These are phyloP conservation scores for Circinella umbellata DNA, from an alignment of 371 early-diverging fungal genomes.

Conservation along the genomic window DNA sequence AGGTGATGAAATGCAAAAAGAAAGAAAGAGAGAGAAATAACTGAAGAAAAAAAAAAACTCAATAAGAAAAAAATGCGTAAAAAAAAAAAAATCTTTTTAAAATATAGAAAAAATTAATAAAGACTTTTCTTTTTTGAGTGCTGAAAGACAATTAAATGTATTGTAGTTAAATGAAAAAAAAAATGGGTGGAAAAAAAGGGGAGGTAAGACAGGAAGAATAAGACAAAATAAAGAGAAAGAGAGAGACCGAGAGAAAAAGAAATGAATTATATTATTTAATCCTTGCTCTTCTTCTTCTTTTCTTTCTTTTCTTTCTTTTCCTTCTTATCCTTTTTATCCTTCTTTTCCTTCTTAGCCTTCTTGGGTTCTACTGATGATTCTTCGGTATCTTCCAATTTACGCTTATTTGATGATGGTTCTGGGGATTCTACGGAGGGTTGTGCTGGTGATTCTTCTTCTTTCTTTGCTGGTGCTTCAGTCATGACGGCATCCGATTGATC, in stretches of 20 bases:
- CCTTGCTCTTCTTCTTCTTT: slow-evolving; percentile 48
- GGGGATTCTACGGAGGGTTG: slow-evolving; percentile 7
- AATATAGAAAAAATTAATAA: no score
- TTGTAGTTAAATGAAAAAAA: no score
- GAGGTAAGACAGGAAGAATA: no score
- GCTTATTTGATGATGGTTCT: slow-evolving; percentile 44
- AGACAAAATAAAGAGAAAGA: no score
- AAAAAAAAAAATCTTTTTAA: no score
- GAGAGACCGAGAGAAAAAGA: no score
- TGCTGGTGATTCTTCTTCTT: neutral
- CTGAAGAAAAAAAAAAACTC: no score
- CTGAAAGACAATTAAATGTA: no score
- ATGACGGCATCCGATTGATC: slow-evolving; percentile 42
- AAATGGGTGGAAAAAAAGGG: no score
- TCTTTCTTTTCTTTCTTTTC: slow-evolving; percentile 64
- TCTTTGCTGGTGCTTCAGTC: slow-evolving; percentile 29
- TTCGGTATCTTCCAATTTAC: slow-evolving; percentile 38
- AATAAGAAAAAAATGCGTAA: no score
- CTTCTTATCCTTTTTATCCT: slow-evolving; percentile 59
- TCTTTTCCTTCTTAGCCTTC: slow-evolving; percentile 63
- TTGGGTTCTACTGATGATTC: slow-evolving; percentile 26
- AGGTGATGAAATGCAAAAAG: slow-evolving; percentile 2
- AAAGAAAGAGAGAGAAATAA: neutral
- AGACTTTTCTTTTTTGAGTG: no score
- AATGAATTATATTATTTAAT: neutral